Evolutionary conservation across 192 early-diverging fungal species (phyloP), one percentile per base, ranked within the genome.

Genomic region (Linnemannia exigua): DNA sequence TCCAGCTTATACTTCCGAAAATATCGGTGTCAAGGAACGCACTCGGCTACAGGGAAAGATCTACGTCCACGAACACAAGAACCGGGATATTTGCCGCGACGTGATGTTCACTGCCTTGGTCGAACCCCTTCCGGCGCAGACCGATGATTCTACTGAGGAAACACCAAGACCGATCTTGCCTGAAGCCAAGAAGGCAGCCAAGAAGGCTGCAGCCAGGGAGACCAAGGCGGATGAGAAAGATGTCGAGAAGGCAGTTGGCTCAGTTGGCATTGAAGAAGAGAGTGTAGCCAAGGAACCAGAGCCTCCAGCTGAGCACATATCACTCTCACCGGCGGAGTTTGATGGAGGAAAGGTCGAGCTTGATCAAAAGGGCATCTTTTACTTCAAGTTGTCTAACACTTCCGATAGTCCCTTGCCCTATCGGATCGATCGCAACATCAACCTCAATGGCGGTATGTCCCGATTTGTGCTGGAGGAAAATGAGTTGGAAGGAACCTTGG

Each of bases 61-160:
- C 1, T 94, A 93, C 77, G 92, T 95, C 19, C 94, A 96, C 73
- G 95, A 97, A 79, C 92, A 95, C 78, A 97, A 95, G 87, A 97
- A 97, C 81, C 93, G 93, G 1, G 96, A 97, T 89, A 88, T 93
- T 46, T 89, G 91, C 72, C 95, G 95, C 52, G 91, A 90, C 44
- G 91, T 97, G 35, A 63, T 89, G 5, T 96, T 95, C 71, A 87
- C 82, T 28, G 91, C 93, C 19, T 86, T 79, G 16, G 90, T 95
- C 3, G 95, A 86, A 22, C 66, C 75, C 51, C 52, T 44, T 20
- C 31, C 61, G 20, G 25, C 44, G 0, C 28, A 46, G 8, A 44
- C n/a, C 17, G 37, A 2, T 17, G 38, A 67, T 41, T 33, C 25
- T 44, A n/a, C 46, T 25, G 72, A 79, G 31, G 31, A 31, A 38